Conservation (phyloP, 192 early-diverging fungal genomes). For the Thoreauomyces humboldtii region DNA sequence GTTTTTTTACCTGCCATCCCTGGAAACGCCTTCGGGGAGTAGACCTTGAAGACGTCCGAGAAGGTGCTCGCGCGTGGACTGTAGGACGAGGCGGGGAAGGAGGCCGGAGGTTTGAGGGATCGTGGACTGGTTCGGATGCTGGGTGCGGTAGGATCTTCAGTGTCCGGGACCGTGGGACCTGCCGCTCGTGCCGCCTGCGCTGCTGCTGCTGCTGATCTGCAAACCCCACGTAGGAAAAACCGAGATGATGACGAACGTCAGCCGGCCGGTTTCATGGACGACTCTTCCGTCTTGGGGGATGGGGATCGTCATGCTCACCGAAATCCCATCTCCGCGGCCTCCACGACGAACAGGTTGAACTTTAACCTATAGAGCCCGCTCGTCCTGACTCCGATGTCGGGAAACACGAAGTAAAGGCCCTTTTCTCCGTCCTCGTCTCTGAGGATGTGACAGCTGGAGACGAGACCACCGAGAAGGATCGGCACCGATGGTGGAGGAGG, state of each 20-base stretch:
- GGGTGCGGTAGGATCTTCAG: background rate
- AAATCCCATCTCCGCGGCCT: background rate
- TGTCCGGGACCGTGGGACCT: background rate
- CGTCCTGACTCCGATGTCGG: constrained; percentile 32
- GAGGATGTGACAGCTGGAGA: constrained; percentile 25
- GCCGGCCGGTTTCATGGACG: too few relatives aligned
- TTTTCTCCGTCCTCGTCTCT: constrained; percentile 14
- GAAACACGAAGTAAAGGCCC: constrained; percentile 41
- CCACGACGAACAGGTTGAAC: constrained; percentile 19
- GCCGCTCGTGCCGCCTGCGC: background rate
- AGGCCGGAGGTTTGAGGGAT: too few relatives aligned
- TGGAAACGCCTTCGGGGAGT: constrained; percentile 16
- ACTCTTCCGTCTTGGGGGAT: too few relatives aligned
- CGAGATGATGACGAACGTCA: background rate
- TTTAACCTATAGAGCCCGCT: constrained; percentile 32
- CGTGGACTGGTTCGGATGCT: too few relatives aligned
- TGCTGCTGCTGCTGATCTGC: background rate
- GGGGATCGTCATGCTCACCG: too few relatives aligned
- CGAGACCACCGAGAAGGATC: constrained; percentile 25
- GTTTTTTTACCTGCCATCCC: constrained; percentile 17
- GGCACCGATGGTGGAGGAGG: background rate
- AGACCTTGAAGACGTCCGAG: constrained; percentile 19
- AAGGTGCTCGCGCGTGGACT: background rate
- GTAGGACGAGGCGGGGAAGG: background rate
- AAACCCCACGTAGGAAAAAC: background rate